These are phyloP conservation scores for Ceratocystis papillata DNA, from an alignment of 2,329 filamentous ascomycete genomes.

Conservation along the genomic window DNA sequence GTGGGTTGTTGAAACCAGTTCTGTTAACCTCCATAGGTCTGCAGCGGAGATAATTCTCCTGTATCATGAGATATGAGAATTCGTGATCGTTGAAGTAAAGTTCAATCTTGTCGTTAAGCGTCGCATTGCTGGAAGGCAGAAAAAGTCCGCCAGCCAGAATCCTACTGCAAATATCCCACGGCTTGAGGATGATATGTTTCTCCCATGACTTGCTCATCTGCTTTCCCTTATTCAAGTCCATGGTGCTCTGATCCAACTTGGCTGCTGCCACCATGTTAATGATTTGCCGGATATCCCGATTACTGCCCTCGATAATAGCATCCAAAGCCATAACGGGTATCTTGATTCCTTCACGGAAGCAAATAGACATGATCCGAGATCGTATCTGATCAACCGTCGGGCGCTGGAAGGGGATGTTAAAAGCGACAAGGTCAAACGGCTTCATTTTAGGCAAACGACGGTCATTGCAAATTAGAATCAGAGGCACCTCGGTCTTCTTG, in stretches of 20 bases:
- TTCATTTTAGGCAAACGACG: constrained; percentile 92
- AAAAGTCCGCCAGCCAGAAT: constrained; percentile 84
- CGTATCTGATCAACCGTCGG: constrained; percentile 86
- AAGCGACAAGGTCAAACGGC: constrained; percentile 80
- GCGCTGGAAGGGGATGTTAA: constrained; percentile 75
- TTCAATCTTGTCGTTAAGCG: constrained; percentile 94
- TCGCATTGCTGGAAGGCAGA: constrained; percentile 67
- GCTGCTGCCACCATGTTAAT: constrained; percentile 97
- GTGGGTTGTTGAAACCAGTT: constrained; percentile 45
- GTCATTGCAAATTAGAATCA: constrained; percentile 98
- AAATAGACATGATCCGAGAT: constrained; percentile 88
- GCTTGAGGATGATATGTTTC: constrained; percentile 92
- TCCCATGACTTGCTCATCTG: constrained; percentile 97
- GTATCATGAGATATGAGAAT: constrained; percentile 93
- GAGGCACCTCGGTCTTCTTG: constrained; percentile 86
- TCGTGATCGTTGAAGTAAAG: constrained; percentile 99
- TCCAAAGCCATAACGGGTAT: constrained; percentile 75
- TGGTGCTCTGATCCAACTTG: constrained; percentile 69
- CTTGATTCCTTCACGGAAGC: constrained; percentile 80
- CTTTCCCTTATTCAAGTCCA: constrained; percentile 79
- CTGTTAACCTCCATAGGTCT: constrained; percentile 56
- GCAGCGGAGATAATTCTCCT: constrained; percentile 90
- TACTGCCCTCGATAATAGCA: constrained; percentile 86
- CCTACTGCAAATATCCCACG: constrained; percentile 95
- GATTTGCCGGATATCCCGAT: constrained; percentile 92